phyloP scores from a whole-genome alignment of 2,329 filamentous ascomycete genomes.

The Venturia asperata region DNA sequence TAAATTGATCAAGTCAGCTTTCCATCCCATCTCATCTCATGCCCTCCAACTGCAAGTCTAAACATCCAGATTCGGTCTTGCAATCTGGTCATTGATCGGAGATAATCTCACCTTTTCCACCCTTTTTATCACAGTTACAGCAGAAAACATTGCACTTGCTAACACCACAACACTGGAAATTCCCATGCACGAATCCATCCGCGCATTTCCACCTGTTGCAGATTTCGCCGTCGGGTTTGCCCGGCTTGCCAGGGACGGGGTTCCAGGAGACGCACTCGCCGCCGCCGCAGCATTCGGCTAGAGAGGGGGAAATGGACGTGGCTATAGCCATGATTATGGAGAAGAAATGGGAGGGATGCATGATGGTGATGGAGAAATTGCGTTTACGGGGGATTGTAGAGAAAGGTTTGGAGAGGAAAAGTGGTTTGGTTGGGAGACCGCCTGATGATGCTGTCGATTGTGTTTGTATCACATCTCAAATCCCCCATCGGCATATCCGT shows the following conservation, averaged over 20 bases:
- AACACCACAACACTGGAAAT: background rate
- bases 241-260: background rate
- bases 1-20: background rate
- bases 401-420: background rate
- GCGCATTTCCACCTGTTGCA: background rate
- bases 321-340: background rate
- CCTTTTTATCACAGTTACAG: slow-evolving; percentile 1
- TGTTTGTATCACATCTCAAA: too few relatives aligned
- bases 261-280: background rate
- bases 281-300: background rate
- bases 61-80: too few relatives aligned
- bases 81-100: too few relatives aligned
- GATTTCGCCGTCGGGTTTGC: background rate
- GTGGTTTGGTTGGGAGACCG: background rate
- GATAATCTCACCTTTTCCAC: background rate
- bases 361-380: background rate
- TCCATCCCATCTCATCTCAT: too few relatives aligned
- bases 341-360: background rate
- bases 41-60: too few relatives aligned
- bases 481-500: too few relatives aligned
- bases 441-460: too few relatives aligned
- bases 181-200: background rate
- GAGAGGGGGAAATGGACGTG: background rate
- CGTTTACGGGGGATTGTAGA: too few relatives aligned
- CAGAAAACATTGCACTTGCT: background rate